These are phyloP conservation scores for Pseudoscleropodium purum DNA, from an alignment of 225 moss, liverwort and hornwort genomes.

Conservation along the genomic window DNA sequence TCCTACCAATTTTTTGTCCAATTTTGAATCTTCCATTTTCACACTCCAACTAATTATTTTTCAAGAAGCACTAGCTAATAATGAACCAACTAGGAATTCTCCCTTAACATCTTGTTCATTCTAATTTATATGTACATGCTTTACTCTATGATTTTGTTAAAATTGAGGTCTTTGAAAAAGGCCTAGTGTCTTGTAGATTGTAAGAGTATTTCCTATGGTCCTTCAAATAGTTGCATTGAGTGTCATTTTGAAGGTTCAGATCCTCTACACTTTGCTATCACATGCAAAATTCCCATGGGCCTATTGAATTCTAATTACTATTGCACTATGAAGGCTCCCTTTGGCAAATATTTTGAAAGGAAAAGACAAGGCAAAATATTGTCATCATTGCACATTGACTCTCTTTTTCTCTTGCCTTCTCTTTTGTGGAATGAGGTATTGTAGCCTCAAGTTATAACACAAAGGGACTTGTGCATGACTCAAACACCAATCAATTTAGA, in stretches of 20 bases:
- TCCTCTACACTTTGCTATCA: rapidly evolving
- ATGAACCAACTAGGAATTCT: too few species aligned
- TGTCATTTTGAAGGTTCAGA: background rate
- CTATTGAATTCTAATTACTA: rapidly evolving
- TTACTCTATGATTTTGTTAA: background rate
- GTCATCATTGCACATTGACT: background rate
- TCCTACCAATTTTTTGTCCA: too few species aligned
- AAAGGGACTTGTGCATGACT: too few species aligned
- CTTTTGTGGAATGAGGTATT: too few species aligned
- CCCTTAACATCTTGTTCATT: too few species aligned
- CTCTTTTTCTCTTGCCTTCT: background rate
- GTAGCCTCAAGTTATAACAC: rapidly evolving
- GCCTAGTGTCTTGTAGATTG: too few species aligned
- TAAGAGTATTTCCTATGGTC: background rate
- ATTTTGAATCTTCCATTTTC: too few species aligned
- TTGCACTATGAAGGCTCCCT: rapidly evolving
- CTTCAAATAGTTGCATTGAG: background rate
- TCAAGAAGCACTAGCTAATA: too few species aligned
- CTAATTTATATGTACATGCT: too few species aligned
- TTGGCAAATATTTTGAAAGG: rapidly evolving
- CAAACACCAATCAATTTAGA: too few species aligned
- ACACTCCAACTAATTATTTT: too few species aligned
- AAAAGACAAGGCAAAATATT: background rate
- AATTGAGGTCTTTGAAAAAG: too few species aligned
- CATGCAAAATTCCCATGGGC: rapidly evolving